Conservation (phyloP, 1,284 basidiomycete genomes). For the Ustilago loliicola region DNA sequence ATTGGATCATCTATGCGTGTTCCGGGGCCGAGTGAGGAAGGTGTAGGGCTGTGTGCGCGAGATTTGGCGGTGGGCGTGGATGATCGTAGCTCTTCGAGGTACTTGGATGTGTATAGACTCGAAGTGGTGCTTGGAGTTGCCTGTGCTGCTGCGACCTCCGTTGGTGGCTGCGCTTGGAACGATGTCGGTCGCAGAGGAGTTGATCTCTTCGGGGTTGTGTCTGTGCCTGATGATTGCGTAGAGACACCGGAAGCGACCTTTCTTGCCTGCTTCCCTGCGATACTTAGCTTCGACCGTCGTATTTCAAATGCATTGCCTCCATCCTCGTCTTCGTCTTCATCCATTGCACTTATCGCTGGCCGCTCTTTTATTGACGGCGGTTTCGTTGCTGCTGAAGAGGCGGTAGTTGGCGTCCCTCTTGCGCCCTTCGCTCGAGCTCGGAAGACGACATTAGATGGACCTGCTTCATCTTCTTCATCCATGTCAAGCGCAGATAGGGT, state of each 20-base stretch:
- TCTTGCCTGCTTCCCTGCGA: conserved; percentile 18
- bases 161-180: conserved; percentile 1
- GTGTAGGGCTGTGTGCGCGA: conserved; percentile 23
- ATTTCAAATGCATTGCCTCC: conserved; percentile 27
- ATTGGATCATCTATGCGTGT: conserved; percentile 36
- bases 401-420: conserved; percentile 7
- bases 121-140: conserved; percentile 2
- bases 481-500: background rate
- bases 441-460: conserved; percentile 24
- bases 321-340: conserved; percentile 17
- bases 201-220: conserved; percentile 9
- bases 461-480: conserved; percentile 13
- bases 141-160: background rate
- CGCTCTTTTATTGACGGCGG: background rate
- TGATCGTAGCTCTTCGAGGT: conserved; percentile 39
- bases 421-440: conserved; percentile 24
- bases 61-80: conserved; percentile 32
- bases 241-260: background rate
- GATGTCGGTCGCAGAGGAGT: conserved; percentile 28
- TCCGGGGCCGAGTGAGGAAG: conserved; percentile 14
- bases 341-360: conserved; percentile 6
- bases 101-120: conserved; percentile 36
- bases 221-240: conserved; percentile 9
- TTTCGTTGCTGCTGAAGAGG: conserved; percentile 9
- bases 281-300: conserved; percentile 28